Evolutionary conservation across 176 grass and related monocot species (phyloP), one percentile per base, ranked within the genome.

Genomic region (Metroxylon sagu): DNA sequence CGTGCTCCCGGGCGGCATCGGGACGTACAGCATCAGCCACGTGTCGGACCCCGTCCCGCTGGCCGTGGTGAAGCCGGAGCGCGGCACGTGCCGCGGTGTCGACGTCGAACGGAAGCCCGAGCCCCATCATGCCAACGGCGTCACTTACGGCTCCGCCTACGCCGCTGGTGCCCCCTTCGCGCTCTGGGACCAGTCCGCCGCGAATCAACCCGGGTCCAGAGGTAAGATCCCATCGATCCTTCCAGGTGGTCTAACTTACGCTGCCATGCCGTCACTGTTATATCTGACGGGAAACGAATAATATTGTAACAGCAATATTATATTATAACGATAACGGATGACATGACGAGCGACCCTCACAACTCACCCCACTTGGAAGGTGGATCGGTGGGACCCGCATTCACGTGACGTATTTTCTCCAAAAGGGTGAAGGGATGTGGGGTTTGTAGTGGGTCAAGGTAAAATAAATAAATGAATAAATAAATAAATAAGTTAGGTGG

Each of bases 1-100:
- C 66, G 62, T 73, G 52, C 63, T 85, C 50, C 77, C 84, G 16
- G 70, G 84, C 16, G 84, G 83, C 65, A 74, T 80, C 72, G 83
- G 76, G 54, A 75, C 80, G 35, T 92, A 84, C 83, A 87, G 61
- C 80, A 72, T 92, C 73, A 54, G 57, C 77, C 83, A 71, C 66
- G 88, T 68, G 18, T 54, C 79, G 7, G 79, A 76, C 19, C 49
- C 72, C 4, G 16, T 49, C 18, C 16, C 27, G 57, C 62, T 26
- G 49, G 53, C 56, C 17, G 43, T 28, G 29, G 74, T 77, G 19
- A 77, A 77, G 50, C 57, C 74, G 43, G 74, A 77, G 49, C 29
- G 60, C 4, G 49, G 60, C 48, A 77, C 66, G 27, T 74, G 72
- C 48, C 27, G 17, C 29, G 58, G 28, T 1, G 16, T 60, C 29